These are phyloP conservation scores for Penicillium taxi DNA, from an alignment of 495 filamentous ascomycete species.

Conservation along the genomic window DNA sequence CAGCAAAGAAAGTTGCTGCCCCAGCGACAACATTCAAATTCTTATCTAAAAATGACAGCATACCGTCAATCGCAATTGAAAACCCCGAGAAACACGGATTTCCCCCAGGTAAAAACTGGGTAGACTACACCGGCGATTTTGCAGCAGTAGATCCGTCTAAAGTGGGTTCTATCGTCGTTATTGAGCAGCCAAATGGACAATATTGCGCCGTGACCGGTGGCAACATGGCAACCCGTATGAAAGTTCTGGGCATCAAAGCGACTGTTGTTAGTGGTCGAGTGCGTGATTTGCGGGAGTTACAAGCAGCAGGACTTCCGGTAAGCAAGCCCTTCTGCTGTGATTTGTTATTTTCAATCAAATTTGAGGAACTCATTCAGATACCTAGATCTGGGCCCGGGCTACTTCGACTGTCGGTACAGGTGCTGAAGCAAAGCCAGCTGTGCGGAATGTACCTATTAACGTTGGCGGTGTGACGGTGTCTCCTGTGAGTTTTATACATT, in stretches of 20 bases:
- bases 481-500: slow-evolving; percentile 25
- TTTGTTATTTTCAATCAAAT: not conserved
- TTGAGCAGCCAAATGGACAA: slow-evolving; percentile 52
- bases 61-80: slow-evolving; percentile 17
- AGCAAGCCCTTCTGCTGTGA: slow-evolving; percentile 15
- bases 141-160: slow-evolving; percentile 20
- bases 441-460: slow-evolving; percentile 43
- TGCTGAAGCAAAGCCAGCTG: slow-evolving; percentile 50
- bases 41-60: slow-evolving; percentile 36
- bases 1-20: slow-evolving; percentile 39
- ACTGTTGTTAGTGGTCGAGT: slow-evolving; percentile 54
- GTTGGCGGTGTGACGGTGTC: slow-evolving; percentile 43
- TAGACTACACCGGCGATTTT: slow-evolving; percentile 40
- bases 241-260: slow-evolving; percentile 43
- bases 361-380: too few species aligned
- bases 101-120: slow-evolving; percentile 47
- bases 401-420: slow-evolving; percentile 54
- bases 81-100: slow-evolving; percentile 26
- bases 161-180: slow-evolving; percentile 46
- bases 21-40: slow-evolving; percentile 60
- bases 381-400: slow-evolving; percentile 48
- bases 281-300: slow-evolving; percentile 52
- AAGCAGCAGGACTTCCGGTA: slow-evolving; percentile 40
- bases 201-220: slow-evolving; percentile 58
- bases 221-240: slow-evolving; percentile 60